Evolutionary conservation across 1,284 basidiomycete species (phyloP).

Genomic region (Malassezia sp.): DNA sequence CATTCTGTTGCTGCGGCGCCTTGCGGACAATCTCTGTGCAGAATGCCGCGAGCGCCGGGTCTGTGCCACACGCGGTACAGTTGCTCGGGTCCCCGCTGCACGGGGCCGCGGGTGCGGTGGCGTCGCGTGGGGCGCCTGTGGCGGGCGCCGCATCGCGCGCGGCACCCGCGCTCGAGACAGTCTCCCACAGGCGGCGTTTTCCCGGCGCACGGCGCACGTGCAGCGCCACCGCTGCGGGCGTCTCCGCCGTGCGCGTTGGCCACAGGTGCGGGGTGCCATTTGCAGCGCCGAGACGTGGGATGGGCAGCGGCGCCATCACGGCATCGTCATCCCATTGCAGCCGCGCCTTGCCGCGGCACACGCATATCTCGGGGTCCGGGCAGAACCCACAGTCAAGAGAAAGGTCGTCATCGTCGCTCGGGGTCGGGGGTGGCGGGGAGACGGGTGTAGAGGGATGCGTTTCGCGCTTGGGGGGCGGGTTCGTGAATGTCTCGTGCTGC

Average conservation of each 20-base stretch:
- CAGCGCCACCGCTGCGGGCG: background rate
- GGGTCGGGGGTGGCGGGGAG: background rate
- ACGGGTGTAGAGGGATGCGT: background rate
- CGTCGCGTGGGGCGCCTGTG: background rate
- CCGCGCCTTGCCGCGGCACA: constrained; percentile 22
- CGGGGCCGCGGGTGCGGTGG: too few species aligned
- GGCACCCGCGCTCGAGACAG: too few species aligned
- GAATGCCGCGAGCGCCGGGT: constrained; percentile 9
- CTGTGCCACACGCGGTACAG: constrained; percentile 8
- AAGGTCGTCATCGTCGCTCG: constrained; percentile 6
- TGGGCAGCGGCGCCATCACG: background rate
- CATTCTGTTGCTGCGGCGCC: constrained; percentile 5
- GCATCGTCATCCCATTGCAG: constrained; percentile 9
- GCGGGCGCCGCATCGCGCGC: background rate
- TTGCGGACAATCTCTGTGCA: constrained; percentile 6
- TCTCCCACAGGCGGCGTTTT: background rate
- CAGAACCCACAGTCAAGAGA: constrained; percentile 37
- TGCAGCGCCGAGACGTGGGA: too few species aligned
- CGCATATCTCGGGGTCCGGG: constrained; percentile 29
- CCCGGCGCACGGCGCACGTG: background rate
- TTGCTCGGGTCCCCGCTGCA: constrained; percentile 8
- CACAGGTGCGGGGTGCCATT: too few species aligned
- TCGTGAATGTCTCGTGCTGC: too few species aligned
- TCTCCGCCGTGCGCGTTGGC: too few species aligned
- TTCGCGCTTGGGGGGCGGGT: constrained; percentile 1